Base-by-base conservation (phyloP, 352 stramenopile species). In the Achlya hypogyna region DNA sequence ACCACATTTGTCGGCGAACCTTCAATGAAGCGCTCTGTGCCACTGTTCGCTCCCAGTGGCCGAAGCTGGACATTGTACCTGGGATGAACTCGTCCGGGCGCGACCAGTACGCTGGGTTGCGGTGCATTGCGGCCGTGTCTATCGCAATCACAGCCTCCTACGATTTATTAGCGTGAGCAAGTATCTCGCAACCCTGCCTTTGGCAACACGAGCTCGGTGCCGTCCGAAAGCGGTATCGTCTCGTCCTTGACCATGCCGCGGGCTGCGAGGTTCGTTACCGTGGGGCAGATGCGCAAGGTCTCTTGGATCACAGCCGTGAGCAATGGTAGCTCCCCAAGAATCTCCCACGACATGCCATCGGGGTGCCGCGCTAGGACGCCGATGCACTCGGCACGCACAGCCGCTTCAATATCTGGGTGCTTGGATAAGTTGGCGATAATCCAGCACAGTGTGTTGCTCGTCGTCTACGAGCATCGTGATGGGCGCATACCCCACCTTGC, bases 281-380 rank as follows among this genome's bases (percentile, higher is more conserved):
- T 73, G 51, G 76, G 65, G 53, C 76, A 78, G 16, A 79, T 27
- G 12, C 77, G 71, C n/a, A 81, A 54, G 25, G 79, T 73, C 69
- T 84, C 77, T 40, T 73, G 68, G 29, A 84, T 62, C 51, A 84
- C 76, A 5, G 71, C 73, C 38, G 75, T 42, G 16, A 79, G 69
- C 60, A 80, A 84, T 14, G 51, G 25, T 71, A 84, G 75, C 62
- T 80, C 75, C 23, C 75, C 65, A 16, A 74, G 53, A 34, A 53
- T 47, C 34, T 81, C 76, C 3, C 77, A 47, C 31, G 40, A 67
- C 42, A 84, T 70, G 40, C 31, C 2, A 14, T n/a, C 23, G 77
- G 70, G 60, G 78, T 74, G 8, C 76, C 62, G 9, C 38, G 74
- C 74, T 16, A 79, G 25, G 28, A 70, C 69, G 1, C 65, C 71